Evolutionary conservation across 2,329 filamentous ascomycete genomes (phyloP).

Genomic region (Blastomyces silverae): DNA sequence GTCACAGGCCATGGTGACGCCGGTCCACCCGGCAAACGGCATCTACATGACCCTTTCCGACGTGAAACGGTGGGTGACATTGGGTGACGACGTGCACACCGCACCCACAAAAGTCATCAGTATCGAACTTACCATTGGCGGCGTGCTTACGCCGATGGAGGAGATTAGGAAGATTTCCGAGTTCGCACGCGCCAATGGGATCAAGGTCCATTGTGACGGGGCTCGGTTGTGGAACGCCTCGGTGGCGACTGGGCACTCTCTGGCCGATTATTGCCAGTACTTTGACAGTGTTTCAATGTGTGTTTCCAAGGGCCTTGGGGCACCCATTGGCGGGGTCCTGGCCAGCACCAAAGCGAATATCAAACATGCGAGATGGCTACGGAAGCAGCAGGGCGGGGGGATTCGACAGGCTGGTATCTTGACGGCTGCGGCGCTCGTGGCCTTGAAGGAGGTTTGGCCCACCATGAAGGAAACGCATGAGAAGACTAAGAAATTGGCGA

Average conservation of each 20-base stretch:
- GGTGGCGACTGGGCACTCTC: constrained; percentile 54
- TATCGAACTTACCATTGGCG: constrained; percentile 72
- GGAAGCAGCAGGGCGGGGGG: constrained; percentile 70
- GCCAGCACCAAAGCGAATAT: constrained; percentile 50
- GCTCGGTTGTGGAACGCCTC: constrained; percentile 71
- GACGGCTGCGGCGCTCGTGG: constrained; percentile 24
- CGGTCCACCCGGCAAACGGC: constrained; percentile 13
- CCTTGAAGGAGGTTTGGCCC: constrained; percentile 24
- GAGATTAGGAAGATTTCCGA: constrained; percentile 59
- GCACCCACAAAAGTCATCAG: constrained; percentile 70
- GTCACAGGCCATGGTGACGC: constrained; percentile 19
- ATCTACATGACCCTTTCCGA: constrained; percentile 46
- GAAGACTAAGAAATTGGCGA: constrained; percentile 23
- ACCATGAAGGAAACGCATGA: constrained; percentile 25
- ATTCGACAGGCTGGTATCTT: constrained; percentile 53
- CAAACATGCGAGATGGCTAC: constrained; percentile 57
- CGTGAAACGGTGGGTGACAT: constrained; percentile 53
- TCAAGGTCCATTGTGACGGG: constrained; percentile 66
- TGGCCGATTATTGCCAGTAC: constrained; percentile 57
- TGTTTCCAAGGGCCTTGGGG: constrained; percentile 69
- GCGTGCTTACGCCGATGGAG: constrained; percentile 63
- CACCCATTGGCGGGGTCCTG: constrained; percentile 64
- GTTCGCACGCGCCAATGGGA: constrained; percentile 55
- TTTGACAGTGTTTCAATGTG: constrained; percentile 66
- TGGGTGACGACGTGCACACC: constrained; percentile 63